Evolutionary conservation across 2,329 filamentous ascomycete genomes (phyloP).

Genomic region (Hypoxylon sp.): DNA sequence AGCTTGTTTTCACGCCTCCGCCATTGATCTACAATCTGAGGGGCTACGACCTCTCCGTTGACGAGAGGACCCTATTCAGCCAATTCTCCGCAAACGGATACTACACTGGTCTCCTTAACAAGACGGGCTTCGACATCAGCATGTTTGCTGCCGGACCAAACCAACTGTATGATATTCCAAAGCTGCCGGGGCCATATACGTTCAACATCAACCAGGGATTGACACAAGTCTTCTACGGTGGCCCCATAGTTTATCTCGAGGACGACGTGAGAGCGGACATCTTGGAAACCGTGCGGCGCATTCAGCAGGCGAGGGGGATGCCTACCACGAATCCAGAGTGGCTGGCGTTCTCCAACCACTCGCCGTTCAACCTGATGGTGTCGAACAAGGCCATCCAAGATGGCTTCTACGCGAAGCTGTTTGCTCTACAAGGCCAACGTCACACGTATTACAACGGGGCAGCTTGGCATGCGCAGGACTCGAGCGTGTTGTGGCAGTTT

Average conservation of each 20-base stretch:
- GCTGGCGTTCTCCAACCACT: constrained; percentile 13
- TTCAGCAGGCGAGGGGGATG: constrained; percentile 5
- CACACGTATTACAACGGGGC: constrained; percentile 31
- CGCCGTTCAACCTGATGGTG: constrained; percentile 14
- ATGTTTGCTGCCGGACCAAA: neutral
- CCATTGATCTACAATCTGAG: constrained; percentile 56
- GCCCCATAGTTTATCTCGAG: neutral
- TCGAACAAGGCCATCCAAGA: constrained; percentile 18
- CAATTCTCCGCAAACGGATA: constrained; percentile 58
- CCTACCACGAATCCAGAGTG: constrained; percentile 7
- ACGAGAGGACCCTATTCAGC: constrained; percentile 56
- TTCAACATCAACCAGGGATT: neutral
- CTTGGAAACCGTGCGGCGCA: neutral
- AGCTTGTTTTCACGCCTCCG: constrained; percentile 61
- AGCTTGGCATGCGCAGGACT: constrained; percentile 29
- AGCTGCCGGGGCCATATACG: constrained; percentile 1
- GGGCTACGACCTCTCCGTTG: constrained; percentile 55
- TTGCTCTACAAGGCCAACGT: constrained; percentile 23
- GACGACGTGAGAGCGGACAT: constrained; percentile 15
- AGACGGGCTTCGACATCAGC: constrained; percentile 47
- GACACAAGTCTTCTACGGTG: constrained; percentile 12
- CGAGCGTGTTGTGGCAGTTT: constrained; percentile 29
- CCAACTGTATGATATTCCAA: constrained; percentile 9
- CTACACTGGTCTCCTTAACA: constrained; percentile 57
- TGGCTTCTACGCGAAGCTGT: constrained; percentile 25